Evolutionary conservation across 352 stramenopile species (phyloP).

Genomic region (Achlya hypogyna): DNA sequence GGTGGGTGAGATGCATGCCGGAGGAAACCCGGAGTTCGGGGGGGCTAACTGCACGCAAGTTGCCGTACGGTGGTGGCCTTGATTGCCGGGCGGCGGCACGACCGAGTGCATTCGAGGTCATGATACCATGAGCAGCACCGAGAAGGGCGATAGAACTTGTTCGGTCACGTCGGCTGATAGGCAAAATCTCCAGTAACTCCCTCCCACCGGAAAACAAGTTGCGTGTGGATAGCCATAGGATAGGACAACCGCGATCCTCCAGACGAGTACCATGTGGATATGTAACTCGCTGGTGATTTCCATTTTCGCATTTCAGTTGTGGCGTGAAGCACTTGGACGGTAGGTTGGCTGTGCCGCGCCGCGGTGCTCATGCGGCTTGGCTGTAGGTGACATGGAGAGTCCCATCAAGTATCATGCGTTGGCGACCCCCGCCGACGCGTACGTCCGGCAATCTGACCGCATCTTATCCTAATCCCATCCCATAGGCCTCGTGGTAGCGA

Average conservation of each 20-base stretch:
- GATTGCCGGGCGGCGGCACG: not conserved
- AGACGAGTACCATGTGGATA: not conserved
- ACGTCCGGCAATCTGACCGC: not conserved
- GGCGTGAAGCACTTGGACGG: not conserved
- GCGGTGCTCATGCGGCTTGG: not conserved
- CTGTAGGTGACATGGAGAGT: not conserved
- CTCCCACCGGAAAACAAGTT: not conserved
- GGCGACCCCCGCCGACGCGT: not conserved
- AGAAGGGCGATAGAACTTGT: no score
- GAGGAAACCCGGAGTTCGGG: no score
- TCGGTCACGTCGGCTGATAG: no score
- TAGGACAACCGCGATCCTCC: no score
- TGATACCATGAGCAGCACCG: no score
- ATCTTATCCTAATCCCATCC: no score
- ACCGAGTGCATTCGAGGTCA: no score
- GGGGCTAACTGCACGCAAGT: not conserved
- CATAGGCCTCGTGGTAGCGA: not conserved
- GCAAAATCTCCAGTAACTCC: no score
- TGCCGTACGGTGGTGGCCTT: not conserved
- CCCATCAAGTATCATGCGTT: slow-evolving; percentile 1
- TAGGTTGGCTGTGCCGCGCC: not conserved
- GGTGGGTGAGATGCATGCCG: not conserved
- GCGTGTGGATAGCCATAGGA: not conserved
- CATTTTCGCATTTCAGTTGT: slow-evolving; percentile 7
- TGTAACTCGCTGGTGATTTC: not conserved